phyloP scores from a whole-genome alignment of 2,329 filamentous ascomycete genomes.

The Diplodia corticola region DNA sequence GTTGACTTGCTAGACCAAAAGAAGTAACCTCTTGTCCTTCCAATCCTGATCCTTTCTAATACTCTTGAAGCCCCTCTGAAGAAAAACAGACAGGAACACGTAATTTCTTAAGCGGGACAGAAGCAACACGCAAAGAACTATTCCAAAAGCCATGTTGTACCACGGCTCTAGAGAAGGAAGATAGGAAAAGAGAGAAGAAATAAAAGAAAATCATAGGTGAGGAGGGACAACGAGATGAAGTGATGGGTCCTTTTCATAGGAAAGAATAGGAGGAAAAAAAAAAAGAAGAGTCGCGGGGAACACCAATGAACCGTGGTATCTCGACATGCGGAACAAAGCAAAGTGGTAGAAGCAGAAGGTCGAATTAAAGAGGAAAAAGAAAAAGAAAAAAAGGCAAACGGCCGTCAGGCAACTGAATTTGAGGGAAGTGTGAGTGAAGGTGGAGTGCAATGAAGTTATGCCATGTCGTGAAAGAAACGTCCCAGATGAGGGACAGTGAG shows the following conservation, averaged over 20 bases:
- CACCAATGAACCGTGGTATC: slow-evolving; percentile 22
- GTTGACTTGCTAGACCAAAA: background rate
- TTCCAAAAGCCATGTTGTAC: background rate
- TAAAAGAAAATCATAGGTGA: background rate
- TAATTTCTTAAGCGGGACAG: background rate
- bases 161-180: background rate
- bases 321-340: slow-evolving; percentile 20
- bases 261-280: background rate
- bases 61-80: background rate
- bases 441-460: background rate
- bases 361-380: background rate
- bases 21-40: background rate
- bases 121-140: background rate
- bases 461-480: background rate
- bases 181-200: background rate
- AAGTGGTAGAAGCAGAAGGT: background rate
- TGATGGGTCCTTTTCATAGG: background rate
- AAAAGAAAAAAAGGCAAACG: background rate
- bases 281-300: slow-evolving; percentile 2
- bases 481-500: background rate
- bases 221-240: background rate
- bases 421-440: background rate
- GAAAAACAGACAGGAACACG: background rate
- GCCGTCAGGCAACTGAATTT: background rate
- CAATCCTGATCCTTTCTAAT: slow-evolving; percentile 1